Evolutionary conservation across 2,329 filamentous ascomycete species (phyloP).

Genomic region (Aphanoascus verrucosus): DNA sequence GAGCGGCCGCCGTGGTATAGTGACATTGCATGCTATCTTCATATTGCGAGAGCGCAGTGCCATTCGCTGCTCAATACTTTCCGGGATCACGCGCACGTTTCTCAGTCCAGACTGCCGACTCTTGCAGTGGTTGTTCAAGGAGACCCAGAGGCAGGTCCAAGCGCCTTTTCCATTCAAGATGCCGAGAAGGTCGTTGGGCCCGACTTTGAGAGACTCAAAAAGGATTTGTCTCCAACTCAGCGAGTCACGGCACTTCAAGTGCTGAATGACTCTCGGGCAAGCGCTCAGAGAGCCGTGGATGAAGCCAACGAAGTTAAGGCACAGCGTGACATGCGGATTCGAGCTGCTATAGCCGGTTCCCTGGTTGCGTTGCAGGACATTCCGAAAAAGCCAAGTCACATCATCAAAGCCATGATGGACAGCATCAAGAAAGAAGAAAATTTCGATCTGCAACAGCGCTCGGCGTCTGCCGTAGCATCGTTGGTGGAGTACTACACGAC

Average conservation of each 20-base stretch:
- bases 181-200: slow-evolving; percentile 77
- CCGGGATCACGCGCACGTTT: slow-evolving; percentile 76
- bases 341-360: slow-evolving; percentile 74
- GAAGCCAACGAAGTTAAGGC: slow-evolving; percentile 72
- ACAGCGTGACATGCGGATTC: slow-evolving; percentile 72
- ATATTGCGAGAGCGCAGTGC: slow-evolving; percentile 82
- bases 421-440: slow-evolving; percentile 95
- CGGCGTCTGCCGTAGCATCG: slow-evolving; percentile 69
- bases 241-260: slow-evolving; percentile 72
- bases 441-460: slow-evolving; percentile 72
- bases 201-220: slow-evolving; percentile 82
- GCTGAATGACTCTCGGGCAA: slow-evolving; percentile 63
- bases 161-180: slow-evolving; percentile 76
- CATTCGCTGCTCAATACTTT: slow-evolving; percentile 84
- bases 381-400: slow-evolving; percentile 82
- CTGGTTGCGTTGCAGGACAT: slow-evolving; percentile 77
- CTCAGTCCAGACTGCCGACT: slow-evolving; percentile 61
- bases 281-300: slow-evolving; percentile 60
- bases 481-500: slow-evolving; percentile 80
- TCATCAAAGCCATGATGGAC: slow-evolving; percentile 98
- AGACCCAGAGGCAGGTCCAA: slow-evolving; percentile 80
- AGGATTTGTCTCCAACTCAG: slow-evolving; percentile 76
- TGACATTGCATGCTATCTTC: slow-evolving; percentile 80
- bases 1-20: slow-evolving; percentile 75
- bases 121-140: slow-evolving; percentile 90